phyloP scores from a whole-genome alignment of 176 grass and related monocot species.

The Calamus simplicifolius region DNA sequence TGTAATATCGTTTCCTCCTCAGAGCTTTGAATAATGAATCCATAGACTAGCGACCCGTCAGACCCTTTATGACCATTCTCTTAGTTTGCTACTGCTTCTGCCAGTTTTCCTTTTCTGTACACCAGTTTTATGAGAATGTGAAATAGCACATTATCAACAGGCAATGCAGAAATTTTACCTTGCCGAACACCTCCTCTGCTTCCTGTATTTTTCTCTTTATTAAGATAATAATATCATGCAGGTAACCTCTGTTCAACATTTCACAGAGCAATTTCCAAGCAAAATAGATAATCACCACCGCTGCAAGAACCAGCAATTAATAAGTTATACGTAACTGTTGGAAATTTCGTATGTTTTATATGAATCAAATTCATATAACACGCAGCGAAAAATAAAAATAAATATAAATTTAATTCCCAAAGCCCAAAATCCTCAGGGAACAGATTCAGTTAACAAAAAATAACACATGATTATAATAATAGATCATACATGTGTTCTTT shows the following conservation, averaged over 20 bases:
- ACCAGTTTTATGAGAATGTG: constrained; percentile 31
- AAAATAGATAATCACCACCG: constrained; percentile 18
- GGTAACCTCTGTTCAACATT: constrained; percentile 27
- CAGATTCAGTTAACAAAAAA: no score
- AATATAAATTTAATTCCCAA: no score
- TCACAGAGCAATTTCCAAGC: constrained; percentile 27
- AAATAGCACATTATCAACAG: constrained; percentile 41
- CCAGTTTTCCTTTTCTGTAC: constrained; percentile 19
- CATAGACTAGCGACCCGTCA: constrained; percentile 21
- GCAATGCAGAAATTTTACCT: constrained; percentile 28
- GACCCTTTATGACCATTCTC: constrained; percentile 32
- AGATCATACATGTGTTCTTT: no score
- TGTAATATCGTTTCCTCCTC: constrained; percentile 24
- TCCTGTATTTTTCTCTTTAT: constrained; percentile 29
- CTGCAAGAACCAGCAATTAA: constrained; percentile 35
- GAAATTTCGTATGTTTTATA: no score
- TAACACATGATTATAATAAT: no score
- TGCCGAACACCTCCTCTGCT: constrained; percentile 24
- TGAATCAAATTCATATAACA: no score
- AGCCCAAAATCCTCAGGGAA: no score
- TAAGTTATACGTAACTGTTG: constrained; percentile 46
- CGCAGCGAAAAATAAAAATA: no score
- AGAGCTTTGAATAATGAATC: constrained; percentile 34
- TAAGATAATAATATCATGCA: constrained; percentile 43
- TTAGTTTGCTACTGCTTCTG: constrained; percentile 30